These are phyloP conservation scores for Eimeria falciformis DNA, from an alignment of 169 alveolate genomes.

Conservation along the genomic window DNA sequence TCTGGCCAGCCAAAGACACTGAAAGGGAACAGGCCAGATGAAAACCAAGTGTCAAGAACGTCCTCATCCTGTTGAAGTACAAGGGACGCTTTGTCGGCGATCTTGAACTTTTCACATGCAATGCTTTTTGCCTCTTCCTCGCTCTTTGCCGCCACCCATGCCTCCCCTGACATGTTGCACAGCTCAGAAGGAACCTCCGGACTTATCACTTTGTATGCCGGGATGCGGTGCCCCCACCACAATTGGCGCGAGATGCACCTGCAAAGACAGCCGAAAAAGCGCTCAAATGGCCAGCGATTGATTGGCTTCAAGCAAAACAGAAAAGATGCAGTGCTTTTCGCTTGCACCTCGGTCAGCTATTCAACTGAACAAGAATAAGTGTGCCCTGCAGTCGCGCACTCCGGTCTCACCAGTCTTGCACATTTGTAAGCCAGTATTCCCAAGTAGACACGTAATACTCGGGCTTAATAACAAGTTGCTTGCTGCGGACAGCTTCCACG, in stretches of 20 bases:
- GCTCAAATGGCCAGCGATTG: too few relatives aligned
- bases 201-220: conserved; percentile 95
- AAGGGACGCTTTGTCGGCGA: conserved; percentile 70
- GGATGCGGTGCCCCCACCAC: conserved; percentile 99
- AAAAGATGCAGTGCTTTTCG: too few relatives aligned
- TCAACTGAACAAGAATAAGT: background rate
- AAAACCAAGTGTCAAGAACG: conserved; percentile 99
- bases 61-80: conserved; percentile 97
- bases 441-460: conserved; percentile 95
- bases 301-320: too few relatives aligned
- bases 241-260: conserved; percentile 98
- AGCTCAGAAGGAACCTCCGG: conserved; percentile 85
- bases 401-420: conserved; percentile 96
- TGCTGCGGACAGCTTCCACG: conserved; percentile 93
- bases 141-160: conserved; percentile 91
- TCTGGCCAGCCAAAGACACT: conserved; percentile 99
- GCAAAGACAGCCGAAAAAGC: background rate
- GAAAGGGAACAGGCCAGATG: conserved; percentile 99
- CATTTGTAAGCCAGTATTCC: conserved; percentile 98
- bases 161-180: conserved; percentile 87
- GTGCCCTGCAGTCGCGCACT: background rate
- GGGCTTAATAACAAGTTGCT: conserved; percentile 96
- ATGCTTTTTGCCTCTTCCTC: conserved; percentile 92
- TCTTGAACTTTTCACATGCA: conserved; percentile 90
- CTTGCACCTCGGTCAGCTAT: too few relatives aligned